phyloP scores from a whole-genome alignment of 2,329 filamentous ascomycete genomes.

The Penicillium corylophilum region DNA sequence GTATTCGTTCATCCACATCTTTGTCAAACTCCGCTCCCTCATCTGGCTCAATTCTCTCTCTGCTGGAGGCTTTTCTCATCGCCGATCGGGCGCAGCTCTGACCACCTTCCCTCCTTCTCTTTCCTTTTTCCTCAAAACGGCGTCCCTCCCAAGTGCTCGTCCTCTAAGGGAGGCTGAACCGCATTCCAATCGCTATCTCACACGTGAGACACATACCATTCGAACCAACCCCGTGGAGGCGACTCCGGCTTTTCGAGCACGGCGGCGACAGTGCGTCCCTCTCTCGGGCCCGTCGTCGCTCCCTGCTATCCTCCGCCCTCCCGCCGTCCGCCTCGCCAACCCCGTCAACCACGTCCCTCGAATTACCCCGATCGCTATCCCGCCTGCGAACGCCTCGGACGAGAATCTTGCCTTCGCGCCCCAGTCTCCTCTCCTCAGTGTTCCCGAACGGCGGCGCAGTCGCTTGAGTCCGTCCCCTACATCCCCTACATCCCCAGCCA shows the following conservation, averaged over 20 bases:
- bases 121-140: slow-evolving; percentile 23
- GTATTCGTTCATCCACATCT: neutral
- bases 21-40: neutral
- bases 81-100: slow-evolving; percentile 1
- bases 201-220: slow-evolving; percentile 5
- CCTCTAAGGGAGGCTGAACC: slow-evolving; percentile 15
- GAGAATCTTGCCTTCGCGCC: slow-evolving; percentile 35
- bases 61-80: slow-evolving; percentile 1
- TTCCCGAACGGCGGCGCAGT: slow-evolving; percentile 58
- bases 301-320: slow-evolving; percentile 32
- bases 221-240: slow-evolving; percentile 18
- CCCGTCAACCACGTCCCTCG: slow-evolving; percentile 62
- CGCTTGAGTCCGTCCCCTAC: slow-evolving; percentile 49
- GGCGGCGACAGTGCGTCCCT: slow-evolving; percentile 26
- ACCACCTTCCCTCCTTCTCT: neutral
- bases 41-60: neutral
- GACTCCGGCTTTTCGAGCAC: slow-evolving; percentile 19
- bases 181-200: slow-evolving; percentile 7
- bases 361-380: slow-evolving; percentile 48
- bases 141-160: slow-evolving; percentile 18
- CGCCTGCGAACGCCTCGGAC: slow-evolving; percentile 32
- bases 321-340: slow-evolving; percentile 58
- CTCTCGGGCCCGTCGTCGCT: slow-evolving; percentile 23
- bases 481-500: slow-evolving; percentile 46
- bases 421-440: slow-evolving; percentile 55